phyloP scores from a whole-genome alignment of 495 filamentous ascomycete species.

The Astrothelium subdiscretum region DNA sequence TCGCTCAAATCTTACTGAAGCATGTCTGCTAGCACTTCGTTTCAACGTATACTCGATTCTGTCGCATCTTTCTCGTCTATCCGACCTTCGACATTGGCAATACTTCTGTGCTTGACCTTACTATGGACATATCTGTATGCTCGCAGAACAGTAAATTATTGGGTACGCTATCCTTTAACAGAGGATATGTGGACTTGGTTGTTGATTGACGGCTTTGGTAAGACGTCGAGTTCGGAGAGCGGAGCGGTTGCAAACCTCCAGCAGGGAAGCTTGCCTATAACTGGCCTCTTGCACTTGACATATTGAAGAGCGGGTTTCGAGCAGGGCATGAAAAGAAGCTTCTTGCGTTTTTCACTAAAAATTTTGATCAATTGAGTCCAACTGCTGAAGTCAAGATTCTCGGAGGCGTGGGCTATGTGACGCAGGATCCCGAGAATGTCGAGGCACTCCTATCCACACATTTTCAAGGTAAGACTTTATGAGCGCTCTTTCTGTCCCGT shows the following conservation, averaged over 20 bases:
- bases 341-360: neutral
- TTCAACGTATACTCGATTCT: neutral
- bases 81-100: neutral
- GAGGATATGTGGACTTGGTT: neutral
- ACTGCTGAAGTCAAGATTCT: conserved; percentile 2
- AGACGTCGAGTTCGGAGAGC: neutral
- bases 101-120: neutral
- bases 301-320: neutral
- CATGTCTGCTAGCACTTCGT: neutral
- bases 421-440: neutral
- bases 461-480: neutral
- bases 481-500: neutral
- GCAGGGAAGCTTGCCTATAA: neutral
- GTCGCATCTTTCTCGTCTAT: neutral
- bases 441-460: neutral
- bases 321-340: conserved; percentile 1
- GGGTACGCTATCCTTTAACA: neutral
- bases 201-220: neutral
- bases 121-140: neutral
- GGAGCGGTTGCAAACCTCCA: neutral
- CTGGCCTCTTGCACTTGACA: conserved; percentile 1
- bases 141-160: neutral
- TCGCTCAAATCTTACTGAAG: neutral
- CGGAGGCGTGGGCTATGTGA: neutral
- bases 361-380: neutral